Evolutionary conservation across 2,329 filamentous ascomycete genomes (phyloP).

Genomic region (Rhinocladiella similis): DNA sequence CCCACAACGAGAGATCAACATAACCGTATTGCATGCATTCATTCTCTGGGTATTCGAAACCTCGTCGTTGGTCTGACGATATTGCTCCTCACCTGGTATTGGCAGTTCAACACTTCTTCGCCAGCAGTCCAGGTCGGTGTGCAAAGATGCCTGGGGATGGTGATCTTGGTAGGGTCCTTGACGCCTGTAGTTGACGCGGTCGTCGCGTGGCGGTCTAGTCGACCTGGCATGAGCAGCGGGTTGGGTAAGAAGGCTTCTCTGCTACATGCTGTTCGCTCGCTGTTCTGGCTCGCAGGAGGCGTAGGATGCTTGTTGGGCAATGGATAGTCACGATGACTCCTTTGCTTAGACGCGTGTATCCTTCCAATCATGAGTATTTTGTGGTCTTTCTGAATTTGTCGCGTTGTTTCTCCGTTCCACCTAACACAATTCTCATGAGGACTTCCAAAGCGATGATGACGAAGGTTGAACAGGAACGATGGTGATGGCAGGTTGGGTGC

Average conservation of each 20-base stretch:
- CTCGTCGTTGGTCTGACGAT: conserved; percentile 16
- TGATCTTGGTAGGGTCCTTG: conserved; percentile 15
- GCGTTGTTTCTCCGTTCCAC: too few species aligned
- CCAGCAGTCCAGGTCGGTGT: background rate
- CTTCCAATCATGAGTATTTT: background rate
- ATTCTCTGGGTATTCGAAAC: conserved; percentile 22
- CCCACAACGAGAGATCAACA: too few species aligned
- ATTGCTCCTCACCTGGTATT: conserved; percentile 18
- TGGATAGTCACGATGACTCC: background rate
- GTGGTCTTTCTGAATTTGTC: background rate
- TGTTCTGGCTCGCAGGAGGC: conserved; percentile 16
- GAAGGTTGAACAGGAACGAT: too few species aligned
- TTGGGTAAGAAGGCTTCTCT: conserved; percentile 12
- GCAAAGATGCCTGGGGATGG: conserved; percentile 21
- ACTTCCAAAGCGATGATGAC: too few species aligned
- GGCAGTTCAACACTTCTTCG: conserved; percentile 14
- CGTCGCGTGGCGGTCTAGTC: conserved; percentile 12
- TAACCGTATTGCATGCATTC: conserved; percentile 6
- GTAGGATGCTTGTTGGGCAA: conserved; percentile 19
- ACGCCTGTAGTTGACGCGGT: conserved; percentile 17
- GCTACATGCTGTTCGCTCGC: conserved; percentile 7
- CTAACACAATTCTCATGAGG: too few species aligned
- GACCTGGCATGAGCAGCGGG: background rate
- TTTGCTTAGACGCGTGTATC: background rate
- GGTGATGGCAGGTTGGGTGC: too few species aligned